Conservation (phyloP, 345 rosid genomes). For the Physaria fendleri region DNA sequence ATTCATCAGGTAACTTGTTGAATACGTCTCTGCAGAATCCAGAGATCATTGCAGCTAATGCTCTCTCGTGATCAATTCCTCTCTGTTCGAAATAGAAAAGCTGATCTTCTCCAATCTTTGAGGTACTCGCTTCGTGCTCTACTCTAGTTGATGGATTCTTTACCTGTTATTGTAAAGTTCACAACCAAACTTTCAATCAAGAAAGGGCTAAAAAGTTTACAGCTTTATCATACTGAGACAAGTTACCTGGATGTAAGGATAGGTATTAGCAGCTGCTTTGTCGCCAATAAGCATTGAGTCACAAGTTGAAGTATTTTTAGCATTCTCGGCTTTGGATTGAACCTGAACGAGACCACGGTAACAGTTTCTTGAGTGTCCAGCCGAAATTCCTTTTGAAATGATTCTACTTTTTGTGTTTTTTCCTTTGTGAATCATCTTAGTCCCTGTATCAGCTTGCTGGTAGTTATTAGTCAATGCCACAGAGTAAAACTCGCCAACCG, state of each 20-base stretch:
- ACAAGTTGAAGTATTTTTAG: slow-evolving; percentile 80
- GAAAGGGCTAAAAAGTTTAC: not conserved
- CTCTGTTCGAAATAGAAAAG: slow-evolving; percentile 96
- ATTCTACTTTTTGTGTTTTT: slow-evolving; percentile 81
- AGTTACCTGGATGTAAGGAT: slow-evolving; percentile 91
- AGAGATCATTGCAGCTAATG: slow-evolving; percentile 94
- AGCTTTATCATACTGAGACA: not conserved
- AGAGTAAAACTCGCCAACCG: slow-evolving; percentile 87
- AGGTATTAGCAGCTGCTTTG: slow-evolving; percentile 88
- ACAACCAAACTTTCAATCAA: not conserved
- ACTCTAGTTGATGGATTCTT: slow-evolving; percentile 83
- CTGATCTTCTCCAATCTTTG: slow-evolving; percentile 91
- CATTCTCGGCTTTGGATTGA: slow-evolving; percentile 90
- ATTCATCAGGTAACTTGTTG: slow-evolving; percentile 94
- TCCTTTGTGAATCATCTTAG: slow-evolving; percentile 97
- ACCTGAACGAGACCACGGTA: slow-evolving; percentile 95
- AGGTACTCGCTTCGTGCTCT: slow-evolving; percentile 96
- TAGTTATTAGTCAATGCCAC: slow-evolving; percentile 85
- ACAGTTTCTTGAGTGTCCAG: slow-evolving; percentile 71
- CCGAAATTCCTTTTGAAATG: slow-evolving; percentile 88
- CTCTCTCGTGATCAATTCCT: slow-evolving; percentile 89
- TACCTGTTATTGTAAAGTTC: slow-evolving; percentile 38
- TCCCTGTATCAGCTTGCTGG: slow-evolving; percentile 90
- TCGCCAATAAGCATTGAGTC: slow-evolving; percentile 98
- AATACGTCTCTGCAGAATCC: slow-evolving; percentile 87